phyloP scores from a whole-genome alignment of 495 filamentous ascomycete species.

The Astrothelium macrocarpum region DNA sequence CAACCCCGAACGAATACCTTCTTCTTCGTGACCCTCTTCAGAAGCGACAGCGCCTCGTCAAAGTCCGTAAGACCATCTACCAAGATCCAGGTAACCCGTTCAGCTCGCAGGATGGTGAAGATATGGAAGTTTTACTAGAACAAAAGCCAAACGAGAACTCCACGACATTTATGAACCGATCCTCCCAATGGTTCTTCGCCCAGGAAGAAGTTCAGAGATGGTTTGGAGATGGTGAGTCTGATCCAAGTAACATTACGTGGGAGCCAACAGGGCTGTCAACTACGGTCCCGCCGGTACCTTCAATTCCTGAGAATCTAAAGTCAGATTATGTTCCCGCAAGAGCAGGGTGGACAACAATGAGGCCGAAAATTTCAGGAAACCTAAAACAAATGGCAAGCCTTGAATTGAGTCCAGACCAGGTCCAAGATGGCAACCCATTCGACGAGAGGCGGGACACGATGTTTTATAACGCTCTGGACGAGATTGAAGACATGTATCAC shows the following conservation, averaged over 20 bases:
- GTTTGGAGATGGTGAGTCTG: no score
- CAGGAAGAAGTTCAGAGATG: background rate
- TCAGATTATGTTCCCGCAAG: background rate
- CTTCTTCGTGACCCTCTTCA: background rate
- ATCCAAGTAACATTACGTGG: background rate
- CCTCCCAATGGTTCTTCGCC: background rate
- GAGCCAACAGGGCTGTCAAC: background rate
- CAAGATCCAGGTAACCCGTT: slow-evolving; percentile 19
- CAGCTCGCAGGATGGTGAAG: background rate
- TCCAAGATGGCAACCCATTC: background rate
- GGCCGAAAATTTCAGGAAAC: background rate
- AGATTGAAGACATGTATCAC: slow-evolving; percentile 3
- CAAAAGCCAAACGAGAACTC: background rate
- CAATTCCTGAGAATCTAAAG: background rate
- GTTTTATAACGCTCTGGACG: background rate
- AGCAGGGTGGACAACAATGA: background rate
- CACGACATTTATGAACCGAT: background rate
- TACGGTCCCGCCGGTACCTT: background rate
- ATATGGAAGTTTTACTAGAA: background rate
- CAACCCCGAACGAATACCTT: background rate
- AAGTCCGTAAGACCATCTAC: slow-evolving; percentile 16
- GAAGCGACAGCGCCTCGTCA: slow-evolving; percentile 4
- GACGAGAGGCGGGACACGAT: background rate
- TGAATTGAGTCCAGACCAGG: background rate
- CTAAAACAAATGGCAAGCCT: background rate